Evolutionary conservation across 371 early-diverging fungal genomes (phyloP).

Genomic region (Mucor piriformis): DNA sequence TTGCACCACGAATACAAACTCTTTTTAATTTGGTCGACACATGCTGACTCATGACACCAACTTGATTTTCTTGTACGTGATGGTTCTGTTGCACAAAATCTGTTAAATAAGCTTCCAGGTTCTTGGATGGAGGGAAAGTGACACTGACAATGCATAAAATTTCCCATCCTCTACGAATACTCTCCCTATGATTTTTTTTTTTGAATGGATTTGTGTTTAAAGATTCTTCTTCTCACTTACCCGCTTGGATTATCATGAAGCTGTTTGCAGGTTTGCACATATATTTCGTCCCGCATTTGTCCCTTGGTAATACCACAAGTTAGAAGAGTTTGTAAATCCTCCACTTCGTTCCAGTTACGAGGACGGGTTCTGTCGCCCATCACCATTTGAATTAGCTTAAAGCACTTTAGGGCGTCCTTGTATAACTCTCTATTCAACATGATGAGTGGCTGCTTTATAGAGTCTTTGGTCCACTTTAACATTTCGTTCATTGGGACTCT

Average conservation of each 20-base stretch:
- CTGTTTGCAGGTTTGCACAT: constrained; percentile 93
- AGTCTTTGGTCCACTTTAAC: constrained; percentile 81
- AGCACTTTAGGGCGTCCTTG: constrained; percentile 86
- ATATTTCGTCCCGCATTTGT: constrained; percentile 91
- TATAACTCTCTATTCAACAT: constrained; percentile 74
- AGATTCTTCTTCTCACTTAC: constrained; percentile 33
- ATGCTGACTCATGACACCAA: constrained; percentile 63
- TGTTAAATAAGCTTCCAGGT: constrained; percentile 82
- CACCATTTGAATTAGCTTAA: constrained; percentile 79
- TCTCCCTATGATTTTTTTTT: constrained; percentile 60
- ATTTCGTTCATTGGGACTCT: constrained; percentile 88
- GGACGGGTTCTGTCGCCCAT: constrained; percentile 76
- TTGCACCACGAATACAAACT: constrained; percentile 79
- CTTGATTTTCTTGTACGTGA: constrained; percentile 47
- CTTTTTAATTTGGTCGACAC: constrained; percentile 67
- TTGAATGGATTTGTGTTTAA: neutral
- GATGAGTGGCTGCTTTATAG: constrained; percentile 81
- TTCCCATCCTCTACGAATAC: constrained; percentile 86
- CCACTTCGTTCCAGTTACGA: constrained; percentile 33
- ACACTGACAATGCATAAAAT: constrained; percentile 79
- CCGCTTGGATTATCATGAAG: constrained; percentile 79
- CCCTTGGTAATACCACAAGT: constrained; percentile 78
- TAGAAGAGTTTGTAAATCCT: constrained; percentile 77
- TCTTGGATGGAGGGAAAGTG: constrained; percentile 92
- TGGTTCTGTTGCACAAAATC: constrained; percentile 71